These are phyloP conservation scores for Saccharomyces hybrid DNA, from an alignment of 1,139 yeast species.

Conservation along the genomic window DNA sequence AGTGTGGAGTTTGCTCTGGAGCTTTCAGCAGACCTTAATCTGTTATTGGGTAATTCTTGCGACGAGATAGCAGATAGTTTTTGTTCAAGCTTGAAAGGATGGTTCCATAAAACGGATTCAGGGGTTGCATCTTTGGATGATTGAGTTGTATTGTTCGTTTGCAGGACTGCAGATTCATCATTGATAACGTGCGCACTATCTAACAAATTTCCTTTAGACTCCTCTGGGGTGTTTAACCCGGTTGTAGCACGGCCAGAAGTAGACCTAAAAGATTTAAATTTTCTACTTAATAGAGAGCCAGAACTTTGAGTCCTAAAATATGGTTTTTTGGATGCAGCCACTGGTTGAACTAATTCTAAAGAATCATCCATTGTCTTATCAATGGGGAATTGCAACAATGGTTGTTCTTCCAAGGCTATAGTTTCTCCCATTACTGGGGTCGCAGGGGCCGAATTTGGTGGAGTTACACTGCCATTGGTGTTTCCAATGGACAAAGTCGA, in stretches of 20 bases:
- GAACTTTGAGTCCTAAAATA: conserved; percentile 21
- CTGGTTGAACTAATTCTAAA: conserved; percentile 2
- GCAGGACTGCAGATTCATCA: conserved; percentile 6
- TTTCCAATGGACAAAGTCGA: conserved; percentile 9
- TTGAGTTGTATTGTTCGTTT: conserved; percentile 5
- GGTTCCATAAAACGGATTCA: conserved; percentile 2
- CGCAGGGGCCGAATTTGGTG: conserved; percentile 4
- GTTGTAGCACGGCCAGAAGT: conserved; percentile 8
- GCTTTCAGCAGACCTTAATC: conserved; percentile 8
- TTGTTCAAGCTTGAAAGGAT: conserved; percentile 1
- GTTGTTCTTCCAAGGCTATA: conserved; percentile 10
- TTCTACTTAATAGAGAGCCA: conserved; percentile 24
- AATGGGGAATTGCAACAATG: conserved; percentile 5
- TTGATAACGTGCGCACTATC: background rate
- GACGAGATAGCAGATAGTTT: background rate
- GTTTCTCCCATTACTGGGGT: conserved; percentile 4
- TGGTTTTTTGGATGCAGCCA: conserved; percentile 3
- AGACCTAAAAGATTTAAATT: conserved; percentile 20
- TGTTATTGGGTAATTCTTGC: background rate
- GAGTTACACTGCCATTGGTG: conserved; percentile 1
- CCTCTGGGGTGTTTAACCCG: conserved; percentile 1
- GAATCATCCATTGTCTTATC: conserved; percentile 2
- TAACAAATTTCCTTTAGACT: background rate
- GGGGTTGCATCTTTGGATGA: conserved; percentile 2
- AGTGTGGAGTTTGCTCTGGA: conserved; percentile 5